phyloP scores from a whole-genome alignment of 345 rosid species.

The Laguncularia racemosa region DNA sequence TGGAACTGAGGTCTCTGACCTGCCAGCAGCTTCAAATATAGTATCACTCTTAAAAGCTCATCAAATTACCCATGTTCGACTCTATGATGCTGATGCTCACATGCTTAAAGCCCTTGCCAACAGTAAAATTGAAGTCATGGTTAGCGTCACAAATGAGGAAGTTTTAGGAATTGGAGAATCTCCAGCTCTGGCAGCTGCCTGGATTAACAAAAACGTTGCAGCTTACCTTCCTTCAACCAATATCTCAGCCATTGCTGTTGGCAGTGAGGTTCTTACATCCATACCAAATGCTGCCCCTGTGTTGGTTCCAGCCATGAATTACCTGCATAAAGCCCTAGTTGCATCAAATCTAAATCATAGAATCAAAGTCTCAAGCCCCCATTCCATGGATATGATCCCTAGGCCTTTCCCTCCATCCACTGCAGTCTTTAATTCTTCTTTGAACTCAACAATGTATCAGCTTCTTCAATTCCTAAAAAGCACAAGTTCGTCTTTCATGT shows the following conservation, averaged over 20 bases:
- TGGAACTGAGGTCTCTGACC: slow-evolving; percentile 66
- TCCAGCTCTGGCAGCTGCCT: slow-evolving; percentile 72
- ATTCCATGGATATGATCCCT: slow-evolving; percentile 76
- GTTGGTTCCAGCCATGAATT: slow-evolving; percentile 69
- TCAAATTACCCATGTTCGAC: slow-evolving; percentile 78
- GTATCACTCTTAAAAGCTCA: slow-evolving; percentile 48
- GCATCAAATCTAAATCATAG: slow-evolving; percentile 73
- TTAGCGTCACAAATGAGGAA: slow-evolving; percentile 78
- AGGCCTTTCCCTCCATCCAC: slow-evolving; percentile 93
- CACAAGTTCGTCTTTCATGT: slow-evolving; percentile 77
- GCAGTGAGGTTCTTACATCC: slow-evolving; percentile 81
- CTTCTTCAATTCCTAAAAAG: slow-evolving; percentile 88
- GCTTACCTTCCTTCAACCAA: slow-evolving; percentile 81
- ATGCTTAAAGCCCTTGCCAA: slow-evolving; percentile 83
- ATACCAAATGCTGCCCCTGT: slow-evolving; percentile 68
- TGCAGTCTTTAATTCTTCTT: slow-evolving; percentile 65
- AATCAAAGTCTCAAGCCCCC: slow-evolving; percentile 81
- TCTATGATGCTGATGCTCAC: slow-evolving; percentile 76
- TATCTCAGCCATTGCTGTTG: slow-evolving; percentile 89
- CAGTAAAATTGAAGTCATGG: slow-evolving; percentile 71
- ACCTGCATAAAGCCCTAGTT: slow-evolving; percentile 83
- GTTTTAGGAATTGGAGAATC: slow-evolving; percentile 72
- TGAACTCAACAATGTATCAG: slow-evolving; percentile 71
- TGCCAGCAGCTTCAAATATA: slow-evolving; percentile 68
- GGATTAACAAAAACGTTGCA: slow-evolving; percentile 81